Evolutionary conservation across 2,329 filamentous ascomycete species (phyloP).

Genomic region (Colletotrichum limetticola): DNA sequence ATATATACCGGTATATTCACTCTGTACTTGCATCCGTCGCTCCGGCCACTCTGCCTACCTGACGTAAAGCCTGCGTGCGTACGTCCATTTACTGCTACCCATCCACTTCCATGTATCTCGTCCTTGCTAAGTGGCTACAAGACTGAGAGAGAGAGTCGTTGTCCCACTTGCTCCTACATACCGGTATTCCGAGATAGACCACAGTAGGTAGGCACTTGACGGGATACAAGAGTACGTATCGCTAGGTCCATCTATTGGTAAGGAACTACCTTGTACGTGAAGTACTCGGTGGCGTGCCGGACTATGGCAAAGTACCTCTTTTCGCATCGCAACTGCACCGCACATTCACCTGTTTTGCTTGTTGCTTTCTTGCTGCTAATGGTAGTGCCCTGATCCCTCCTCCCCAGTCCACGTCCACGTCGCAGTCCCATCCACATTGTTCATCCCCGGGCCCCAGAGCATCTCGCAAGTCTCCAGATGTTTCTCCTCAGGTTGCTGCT

Average conservation of each 20-base stretch:
- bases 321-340: slow-evolving; percentile 15
- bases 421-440: background rate
- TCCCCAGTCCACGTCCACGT: slow-evolving; percentile 9
- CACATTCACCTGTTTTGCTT: background rate
- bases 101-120: background rate
- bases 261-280: slow-evolving; percentile 18
- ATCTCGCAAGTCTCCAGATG: background rate
- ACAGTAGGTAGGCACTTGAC: background rate
- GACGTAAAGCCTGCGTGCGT: background rate
- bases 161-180: background rate
- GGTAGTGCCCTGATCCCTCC: slow-evolving; percentile 9
- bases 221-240: slow-evolving; percentile 1
- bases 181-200: background rate
- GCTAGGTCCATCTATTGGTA: background rate
- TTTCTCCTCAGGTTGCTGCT: background rate
- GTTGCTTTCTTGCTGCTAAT: background rate
- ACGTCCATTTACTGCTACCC: background rate
- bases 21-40: slow-evolving; percentile 16
- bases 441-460: background rate
- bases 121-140: background rate
- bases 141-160: background rate
- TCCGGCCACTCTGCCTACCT: background rate
- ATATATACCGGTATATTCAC: slow-evolving; percentile 1
- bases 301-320: slow-evolving; percentile 28
- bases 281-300: slow-evolving; percentile 21